Base-by-base conservation (phyloP, 2,329 filamentous ascomycete species). In the Monosporascus sp. region DNA sequence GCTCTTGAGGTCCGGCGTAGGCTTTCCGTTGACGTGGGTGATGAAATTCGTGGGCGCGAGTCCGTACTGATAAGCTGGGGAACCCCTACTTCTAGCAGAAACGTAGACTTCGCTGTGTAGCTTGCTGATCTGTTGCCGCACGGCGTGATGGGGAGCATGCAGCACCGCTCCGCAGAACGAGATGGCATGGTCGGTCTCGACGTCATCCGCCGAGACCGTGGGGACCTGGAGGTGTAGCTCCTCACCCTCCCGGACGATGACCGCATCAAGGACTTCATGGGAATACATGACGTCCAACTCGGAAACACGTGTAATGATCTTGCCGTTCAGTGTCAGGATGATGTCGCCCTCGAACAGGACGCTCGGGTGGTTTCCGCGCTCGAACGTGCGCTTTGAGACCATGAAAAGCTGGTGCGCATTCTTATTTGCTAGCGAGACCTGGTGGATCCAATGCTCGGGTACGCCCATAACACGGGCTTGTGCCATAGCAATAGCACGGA, bases 261-360 rank as follows among this genome's bases (percentile, higher is more conserved):
- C 80, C 3, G 91, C 92, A 61, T 95, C 88, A 2, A 99, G 81
- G 35, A 82, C 71, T 55, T 93, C 87, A 65, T 95, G 85, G 62
- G 88, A 86, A 74, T 99, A 99, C 94, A 97, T 97, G 60, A 97
- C 80, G 68, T 99, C 94, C 44, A 99, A 81, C 70, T 99, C 91
- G 0, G 88, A 88, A 52, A 97, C 91, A 48, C 90, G 87, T 1
- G 95, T 99, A 71, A 97, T 93, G 58, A 97, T 85, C 66, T 93
- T 89, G 62, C 82, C 89, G 69, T 97, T 97, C 47, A 99, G 76
- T 0, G 90, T 95, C 55, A 99, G 80, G 54, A 99, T 85, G 50
- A 99, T 87, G 67, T 99, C 94, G 49, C 92, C 91, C 74, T 99
- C 95, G 31, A 89, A 78, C 17, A 99, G 79, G 17, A 86, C 82